Base-by-base conservation (phyloP, 805 yeast genomes). In the Tetrapisispora namnaoensis region DNA sequence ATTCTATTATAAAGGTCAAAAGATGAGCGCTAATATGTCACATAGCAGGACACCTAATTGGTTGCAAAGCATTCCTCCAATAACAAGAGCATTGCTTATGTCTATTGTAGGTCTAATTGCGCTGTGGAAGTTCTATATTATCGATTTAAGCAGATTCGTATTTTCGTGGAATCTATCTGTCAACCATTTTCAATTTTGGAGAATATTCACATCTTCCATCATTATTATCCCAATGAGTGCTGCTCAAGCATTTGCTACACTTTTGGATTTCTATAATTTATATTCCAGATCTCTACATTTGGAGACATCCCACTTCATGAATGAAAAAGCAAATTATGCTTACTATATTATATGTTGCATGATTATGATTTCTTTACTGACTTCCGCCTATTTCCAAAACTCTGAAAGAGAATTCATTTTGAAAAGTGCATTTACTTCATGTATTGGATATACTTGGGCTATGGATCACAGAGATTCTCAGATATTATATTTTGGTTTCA, bases 401-500 rank as follows among this genome's bases (percentile, higher is more conserved):
- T 42, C 47, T 4, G n/a, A 44, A 16, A 20, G 43, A 13, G 45
- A 54, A 18, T 42, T 58, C 27, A 45, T 58, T 9, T 51, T 63
- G 34, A 53, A 60, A 13, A 47, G 53, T 39, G 64, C 60, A 11
- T 57, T 65, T 41, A 50, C 54, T 8, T 55, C 61, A 11, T 53
- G 59, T 43, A 68, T 80, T 42, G 77, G 82, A 3, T 79, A 72
- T 57, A 73, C 81, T 22, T 82, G 86, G 86, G 75, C 83, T 27
- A 66, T 83, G 39, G 70, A 73, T 18, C 40, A 44, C 17, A 32
- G 38, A 16, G 44, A 43, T 17, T 30, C 47, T 20, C 46, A 76
- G 72, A 76, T 80, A 39, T 74, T 75, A 58, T 79, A 79, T 56
- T 70, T 79, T 58, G 70, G 70, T 52, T 75, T 57, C 57, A 78